Conservation (phyloP, 805 yeast genomes). For the Nakazawaea ernobii region DNA sequence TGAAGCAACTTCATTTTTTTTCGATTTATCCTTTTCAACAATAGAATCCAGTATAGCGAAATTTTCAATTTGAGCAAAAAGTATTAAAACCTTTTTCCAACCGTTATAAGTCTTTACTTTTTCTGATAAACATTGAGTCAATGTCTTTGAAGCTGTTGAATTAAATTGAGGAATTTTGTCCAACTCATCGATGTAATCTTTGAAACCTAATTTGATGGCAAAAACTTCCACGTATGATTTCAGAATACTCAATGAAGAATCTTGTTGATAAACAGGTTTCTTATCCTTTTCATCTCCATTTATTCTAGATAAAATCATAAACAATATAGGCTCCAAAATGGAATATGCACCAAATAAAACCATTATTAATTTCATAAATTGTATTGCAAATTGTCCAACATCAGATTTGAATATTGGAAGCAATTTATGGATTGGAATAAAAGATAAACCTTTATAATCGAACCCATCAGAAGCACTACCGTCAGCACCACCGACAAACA, state of each 20-base stretch:
- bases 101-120: neutral
- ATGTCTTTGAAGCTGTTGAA: neutral
- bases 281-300: neutral
- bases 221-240: neutral
- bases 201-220: constrained; percentile 1
- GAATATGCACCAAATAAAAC: constrained; percentile 18
- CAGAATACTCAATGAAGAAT: neutral
- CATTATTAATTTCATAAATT: constrained; percentile 13
- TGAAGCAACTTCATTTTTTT: constrained; percentile 1
- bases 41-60: constrained; percentile 4
- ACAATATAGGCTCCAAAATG: constrained; percentile 14
- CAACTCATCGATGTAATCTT: constrained; percentile 1
- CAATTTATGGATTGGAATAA: constrained; percentile 18
- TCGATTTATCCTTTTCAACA: neutral
- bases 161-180: constrained; percentile 1
- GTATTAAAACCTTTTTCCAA: constrained; percentile 5
- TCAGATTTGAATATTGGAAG: constrained; percentile 20
- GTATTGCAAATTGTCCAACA: constrained; percentile 10
- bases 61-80: neutral
- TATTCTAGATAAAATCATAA: neutral
- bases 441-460: constrained; percentile 20
- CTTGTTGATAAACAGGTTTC: neutral
- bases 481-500: constrained; percentile 15
- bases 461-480: constrained; percentile 1
- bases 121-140: neutral